phyloP scores from a whole-genome alignment of 768 basidiomycete species.

The Phlegmacium glaucopus region DNA sequence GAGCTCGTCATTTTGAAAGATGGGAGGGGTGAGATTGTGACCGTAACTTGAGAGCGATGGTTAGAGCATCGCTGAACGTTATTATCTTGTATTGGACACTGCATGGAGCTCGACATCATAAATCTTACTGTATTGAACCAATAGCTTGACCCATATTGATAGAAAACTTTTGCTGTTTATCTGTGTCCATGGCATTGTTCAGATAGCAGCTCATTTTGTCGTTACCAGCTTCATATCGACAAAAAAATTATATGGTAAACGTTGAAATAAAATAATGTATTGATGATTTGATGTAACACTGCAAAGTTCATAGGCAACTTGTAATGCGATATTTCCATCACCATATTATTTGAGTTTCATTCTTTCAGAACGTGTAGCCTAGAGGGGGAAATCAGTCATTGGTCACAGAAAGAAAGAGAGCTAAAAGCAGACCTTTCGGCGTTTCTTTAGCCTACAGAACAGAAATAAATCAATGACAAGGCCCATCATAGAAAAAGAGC shows the following conservation, averaged over 20 bases:
- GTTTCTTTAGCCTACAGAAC: slow-evolving; percentile 73
- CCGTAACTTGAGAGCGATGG: slow-evolving; percentile 57
- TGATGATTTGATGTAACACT: not conserved
- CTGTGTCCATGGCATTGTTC: not conserved
- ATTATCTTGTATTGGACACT: not conserved
- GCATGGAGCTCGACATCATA: not conserved
- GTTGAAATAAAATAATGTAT: not conserved
- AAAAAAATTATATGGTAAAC: too few relatives aligned
- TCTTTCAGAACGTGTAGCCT: slow-evolving; percentile 40
- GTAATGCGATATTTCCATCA: not conserved
- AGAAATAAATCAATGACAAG: not conserved
- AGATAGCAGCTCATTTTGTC: too few relatives aligned
- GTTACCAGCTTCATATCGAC: too few relatives aligned
- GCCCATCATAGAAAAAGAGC: not conserved
- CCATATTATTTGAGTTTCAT: slow-evolving; percentile 18
- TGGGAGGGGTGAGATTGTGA: slow-evolving; percentile 86
- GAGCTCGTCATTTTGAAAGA: slow-evolving; percentile 92
- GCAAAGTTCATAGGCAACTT: not conserved
- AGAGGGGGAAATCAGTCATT: not conserved
- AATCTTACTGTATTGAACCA: not conserved
- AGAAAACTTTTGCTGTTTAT: not conserved
- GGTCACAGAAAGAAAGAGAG: not conserved
- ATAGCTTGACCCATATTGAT: not conserved
- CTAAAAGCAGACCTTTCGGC: slow-evolving; percentile 64
- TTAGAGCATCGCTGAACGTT: not conserved